Conservation (phyloP, 257 asterid genomes). For the Henckelia pumila region DNA sequence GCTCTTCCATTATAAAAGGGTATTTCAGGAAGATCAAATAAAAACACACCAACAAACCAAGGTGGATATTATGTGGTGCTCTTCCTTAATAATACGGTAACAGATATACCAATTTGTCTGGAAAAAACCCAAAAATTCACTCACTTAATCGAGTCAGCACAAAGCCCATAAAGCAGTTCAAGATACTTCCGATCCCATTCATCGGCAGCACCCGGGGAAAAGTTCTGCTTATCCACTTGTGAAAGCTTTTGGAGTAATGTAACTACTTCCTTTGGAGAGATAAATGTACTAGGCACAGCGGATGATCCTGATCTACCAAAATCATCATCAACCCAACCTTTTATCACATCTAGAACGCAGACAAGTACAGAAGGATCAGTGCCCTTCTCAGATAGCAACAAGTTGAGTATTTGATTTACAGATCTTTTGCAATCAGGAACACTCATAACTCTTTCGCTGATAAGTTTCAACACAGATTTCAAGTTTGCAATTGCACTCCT, state of each 20-base stretch:
- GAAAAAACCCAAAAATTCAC: conserved; percentile 25
- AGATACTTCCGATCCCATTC: conserved; percentile 97
- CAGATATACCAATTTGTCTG: conserved; percentile 11
- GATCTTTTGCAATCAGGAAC: conserved; percentile 92
- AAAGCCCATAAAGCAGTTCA: conserved; percentile 86
- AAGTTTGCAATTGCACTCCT: conserved; percentile 80
- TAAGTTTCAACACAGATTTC: conserved; percentile 77
- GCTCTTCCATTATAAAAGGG: no score
- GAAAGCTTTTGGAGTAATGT: conserved; percentile 97
- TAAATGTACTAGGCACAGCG: conserved; percentile 56
- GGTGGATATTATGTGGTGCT: no score
- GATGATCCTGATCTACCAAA: conserved; percentile 76
- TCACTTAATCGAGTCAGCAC: conserved; percentile 90
- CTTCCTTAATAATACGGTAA: no score
- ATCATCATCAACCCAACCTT: conserved; percentile 91
- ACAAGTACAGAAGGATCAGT: conserved; percentile 90
- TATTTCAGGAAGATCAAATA: no score
- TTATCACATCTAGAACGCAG: conserved; percentile 79
- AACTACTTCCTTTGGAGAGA: conserved; percentile 83
- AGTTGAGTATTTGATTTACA: conserved; percentile 72
- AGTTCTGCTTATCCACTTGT: conserved; percentile 87
- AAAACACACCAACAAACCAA: no score
- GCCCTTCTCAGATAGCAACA: conserved; percentile 89
- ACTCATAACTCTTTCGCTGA: conserved; percentile 81
- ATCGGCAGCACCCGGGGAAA: conserved; percentile 55